Conservation (phyloP, 768 basidiomycete species). For the Pulveroboletus frians region DNA sequence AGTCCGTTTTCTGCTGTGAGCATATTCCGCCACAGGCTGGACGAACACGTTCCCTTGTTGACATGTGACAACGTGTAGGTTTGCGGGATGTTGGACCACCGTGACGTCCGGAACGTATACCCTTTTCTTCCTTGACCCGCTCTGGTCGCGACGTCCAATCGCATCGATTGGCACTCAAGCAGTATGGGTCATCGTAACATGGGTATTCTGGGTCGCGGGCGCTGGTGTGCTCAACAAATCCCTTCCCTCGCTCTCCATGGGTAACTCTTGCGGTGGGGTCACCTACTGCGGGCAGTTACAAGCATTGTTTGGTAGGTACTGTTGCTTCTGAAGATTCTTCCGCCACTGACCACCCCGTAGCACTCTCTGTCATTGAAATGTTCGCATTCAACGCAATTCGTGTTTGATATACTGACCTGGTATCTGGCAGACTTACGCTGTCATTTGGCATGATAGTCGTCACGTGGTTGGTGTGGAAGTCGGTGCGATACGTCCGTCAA, state of each 20-base stretch:
- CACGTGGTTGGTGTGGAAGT: conserved; percentile 50
- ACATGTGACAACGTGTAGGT: conserved; percentile 39
- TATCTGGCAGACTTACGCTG: conserved; percentile 36
- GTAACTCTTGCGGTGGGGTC: conserved; percentile 35
- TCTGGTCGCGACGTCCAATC: conserved; percentile 48
- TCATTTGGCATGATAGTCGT: conserved; percentile 45
- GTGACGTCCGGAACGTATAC: conserved; percentile 48
- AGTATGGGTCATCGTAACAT: conserved; percentile 55
- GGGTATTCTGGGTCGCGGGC: conserved; percentile 57
- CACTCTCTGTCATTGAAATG: conserved; percentile 51
- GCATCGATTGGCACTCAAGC: conserved; percentile 56
- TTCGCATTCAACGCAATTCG: conserved; percentile 24
- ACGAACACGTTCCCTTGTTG: conserved; percentile 3
- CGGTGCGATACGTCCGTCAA: conserved; percentile 36
- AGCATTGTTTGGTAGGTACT: conserved; percentile 44
- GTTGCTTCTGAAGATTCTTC: too few relatives aligned
- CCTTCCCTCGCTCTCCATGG: conserved; percentile 40
- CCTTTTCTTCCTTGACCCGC: conserved; percentile 57
- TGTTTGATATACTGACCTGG: conserved; percentile 6
- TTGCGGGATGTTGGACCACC: conserved; percentile 56
- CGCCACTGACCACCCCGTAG: conserved; percentile 24
- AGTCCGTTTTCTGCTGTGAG: conserved; percentile 47
- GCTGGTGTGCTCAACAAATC: conserved; percentile 48
- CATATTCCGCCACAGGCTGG: conserved; percentile 1
- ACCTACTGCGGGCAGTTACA: conserved; percentile 57